Evolutionary conservation across 2,329 filamentous ascomycete genomes (phyloP).

Genomic region (Dryadomyces quercus-mongolicae): DNA sequence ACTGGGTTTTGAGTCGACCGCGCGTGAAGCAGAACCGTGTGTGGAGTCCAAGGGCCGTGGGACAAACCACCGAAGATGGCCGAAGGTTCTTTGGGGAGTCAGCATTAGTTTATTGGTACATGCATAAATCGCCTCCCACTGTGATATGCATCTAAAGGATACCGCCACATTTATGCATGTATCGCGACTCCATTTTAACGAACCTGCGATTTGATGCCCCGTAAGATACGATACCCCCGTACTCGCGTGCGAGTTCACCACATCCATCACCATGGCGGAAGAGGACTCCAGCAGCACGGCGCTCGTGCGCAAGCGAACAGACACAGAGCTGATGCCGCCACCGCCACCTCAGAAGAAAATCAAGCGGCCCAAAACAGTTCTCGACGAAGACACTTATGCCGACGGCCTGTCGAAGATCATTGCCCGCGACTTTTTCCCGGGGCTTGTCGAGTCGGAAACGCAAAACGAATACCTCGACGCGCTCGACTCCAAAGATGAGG

Average conservation of each 20-base stretch:
- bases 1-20: background rate
- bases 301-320: conserved; percentile 55
- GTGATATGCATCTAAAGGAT: too few relatives aligned
- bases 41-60: conserved; percentile 4
- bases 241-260: too few relatives aligned
- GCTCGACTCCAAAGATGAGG: conserved; percentile 68
- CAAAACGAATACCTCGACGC: conserved; percentile 91
- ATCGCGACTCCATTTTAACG: too few relatives aligned
- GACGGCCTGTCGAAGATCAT: conserved; percentile 88
- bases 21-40: background rate
- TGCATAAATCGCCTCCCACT: background rate
- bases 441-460: conserved; percentile 70
- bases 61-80: conserved; percentile 8
- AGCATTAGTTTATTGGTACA: background rate
- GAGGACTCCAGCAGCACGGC: conserved; percentile 31
- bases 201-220: too few relatives aligned
- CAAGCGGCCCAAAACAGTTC: conserved; percentile 74
- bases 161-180: too few relatives aligned
- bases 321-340: conserved; percentile 73
- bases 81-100: conserved; percentile 8
- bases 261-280: conserved; percentile 7
- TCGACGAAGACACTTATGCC: conserved; percentile 92
- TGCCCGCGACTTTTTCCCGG: conserved; percentile 91
- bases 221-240: too few relatives aligned
- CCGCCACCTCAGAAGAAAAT: conserved; percentile 78